A percentile compares a stretch with the other conserved stretches of the same genome.
These are phyloP conservation scores for Fagopyrum esculentum DNA, from an alignment of 148 eudicot genomes.

Conservation along the genomic window DNA sequence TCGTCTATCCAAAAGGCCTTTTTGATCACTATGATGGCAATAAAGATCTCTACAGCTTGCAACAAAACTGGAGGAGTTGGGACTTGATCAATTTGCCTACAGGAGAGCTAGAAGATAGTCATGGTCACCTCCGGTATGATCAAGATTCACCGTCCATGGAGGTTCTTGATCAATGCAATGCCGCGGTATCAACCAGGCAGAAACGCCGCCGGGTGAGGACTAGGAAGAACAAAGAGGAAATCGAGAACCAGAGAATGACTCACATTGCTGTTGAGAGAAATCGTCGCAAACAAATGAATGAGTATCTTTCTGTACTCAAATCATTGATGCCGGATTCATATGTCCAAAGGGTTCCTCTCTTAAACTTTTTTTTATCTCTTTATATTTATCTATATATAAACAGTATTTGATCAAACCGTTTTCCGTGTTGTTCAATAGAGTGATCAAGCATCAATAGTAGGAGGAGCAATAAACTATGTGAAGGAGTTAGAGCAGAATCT, in stretches of 20 bases:
- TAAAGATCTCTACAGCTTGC: conserved; percentile 15
- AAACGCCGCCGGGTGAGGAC: conserved; percentile 32
- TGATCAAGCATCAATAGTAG: conserved; percentile 47
- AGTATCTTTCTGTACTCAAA: conserved; percentile 39
- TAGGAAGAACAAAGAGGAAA: conserved; percentile 46
- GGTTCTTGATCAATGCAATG: not conserved
- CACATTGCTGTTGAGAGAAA: conserved; percentile 72
- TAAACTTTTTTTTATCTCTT: not conserved
- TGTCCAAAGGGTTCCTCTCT: conserved; percentile 41
- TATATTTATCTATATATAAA: not conserved
- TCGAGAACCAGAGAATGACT: conserved; percentile 70
- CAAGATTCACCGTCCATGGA: not conserved
- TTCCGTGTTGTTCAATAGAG: conserved; percentile 4
- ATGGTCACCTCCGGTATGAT: not conserved
- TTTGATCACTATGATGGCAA: conserved; percentile 12
- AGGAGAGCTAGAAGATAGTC: not conserved
- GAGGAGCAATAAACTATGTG: conserved; percentile 46
- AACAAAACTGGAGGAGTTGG: conserved; percentile 17
- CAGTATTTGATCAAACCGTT: too few relatives aligned
- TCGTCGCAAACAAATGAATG: conserved; percentile 66
- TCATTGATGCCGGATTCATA: conserved; percentile 57
- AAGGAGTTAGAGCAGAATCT: conserved; percentile 40
- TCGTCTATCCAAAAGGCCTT: conserved; percentile 18
- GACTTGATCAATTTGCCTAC: not conserved
- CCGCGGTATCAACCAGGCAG: conserved; percentile 18